Percentiles rank a stretch among this genome's conserved stretches.
phyloP scores from a whole-genome alignment of 2,329 filamentous ascomycete genomes.

The Fusarium nurragi region DNA sequence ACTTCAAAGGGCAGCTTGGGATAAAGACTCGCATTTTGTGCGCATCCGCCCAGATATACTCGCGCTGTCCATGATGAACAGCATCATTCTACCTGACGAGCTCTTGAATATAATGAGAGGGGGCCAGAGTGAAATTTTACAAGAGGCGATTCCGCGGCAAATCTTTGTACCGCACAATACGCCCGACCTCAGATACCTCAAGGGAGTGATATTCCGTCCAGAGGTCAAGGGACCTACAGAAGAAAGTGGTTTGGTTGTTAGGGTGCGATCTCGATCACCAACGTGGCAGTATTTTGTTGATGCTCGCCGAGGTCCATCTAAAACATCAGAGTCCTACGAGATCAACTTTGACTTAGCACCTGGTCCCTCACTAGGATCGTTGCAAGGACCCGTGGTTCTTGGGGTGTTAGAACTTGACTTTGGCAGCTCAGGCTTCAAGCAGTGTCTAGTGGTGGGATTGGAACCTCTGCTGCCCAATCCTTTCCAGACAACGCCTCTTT shows the following conservation, averaged over 20 bases:
- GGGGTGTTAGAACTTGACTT: constrained; percentile 40
- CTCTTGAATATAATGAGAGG: constrained; percentile 30
- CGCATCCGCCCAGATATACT: constrained; percentile 43
- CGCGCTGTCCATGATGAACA: constrained; percentile 43
- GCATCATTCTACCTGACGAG: constrained; percentile 39
- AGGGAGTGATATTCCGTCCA: constrained; percentile 42
- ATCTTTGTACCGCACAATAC: constrained; percentile 41
- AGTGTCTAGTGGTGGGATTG: constrained; percentile 39
- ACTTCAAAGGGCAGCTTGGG: constrained; percentile 44
- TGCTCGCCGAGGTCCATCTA: constrained; percentile 7
- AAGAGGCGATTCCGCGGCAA: constrained; percentile 32
- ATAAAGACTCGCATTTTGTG: constrained; percentile 43
- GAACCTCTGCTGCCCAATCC: constrained; percentile 42
- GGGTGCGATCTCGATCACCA: constrained; percentile 42
- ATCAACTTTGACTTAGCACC: constrained; percentile 42
- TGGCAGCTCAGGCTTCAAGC: constrained; percentile 20
- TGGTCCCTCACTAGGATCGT: constrained; percentile 31
- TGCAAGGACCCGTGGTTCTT: constrained; percentile 34
- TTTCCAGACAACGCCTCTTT: constrained; percentile 43
- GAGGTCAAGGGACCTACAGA: constrained; percentile 19
- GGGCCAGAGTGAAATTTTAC: constrained; percentile 11
- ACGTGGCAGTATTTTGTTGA: constrained; percentile 43
- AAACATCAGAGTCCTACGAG: constrained; percentile 36
- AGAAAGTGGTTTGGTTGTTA: constrained; percentile 2
- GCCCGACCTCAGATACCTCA: constrained; percentile 32